Base-by-base conservation (phyloP, 2,329 filamentous ascomycete species). In the Aspergillus oerlinghausenensis region DNA sequence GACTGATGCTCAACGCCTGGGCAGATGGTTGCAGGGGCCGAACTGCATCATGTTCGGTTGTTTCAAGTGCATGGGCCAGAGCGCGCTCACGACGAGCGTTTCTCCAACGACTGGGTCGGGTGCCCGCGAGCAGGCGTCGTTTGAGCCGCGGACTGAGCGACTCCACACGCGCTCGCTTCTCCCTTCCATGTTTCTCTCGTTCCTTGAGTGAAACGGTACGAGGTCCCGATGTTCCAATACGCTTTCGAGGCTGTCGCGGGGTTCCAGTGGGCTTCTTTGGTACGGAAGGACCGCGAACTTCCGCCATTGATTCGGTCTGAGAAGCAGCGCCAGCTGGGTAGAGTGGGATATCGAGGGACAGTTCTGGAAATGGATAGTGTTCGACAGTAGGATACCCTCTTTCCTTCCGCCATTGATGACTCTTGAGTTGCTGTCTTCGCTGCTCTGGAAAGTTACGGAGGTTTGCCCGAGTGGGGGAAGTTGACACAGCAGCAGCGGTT, bases 341-440 rank as follows among this genome's bases (percentile, higher is more conserved):
- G 17, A 52, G 47, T n/a, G 59, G 62, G 25, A 55, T 47, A 17
- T 62, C 52, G 10, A 60, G 38, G 21, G 51, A 47, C n/a, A 64
- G 29, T 4, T 60, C 47, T 1, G 64, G 64, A 35, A 64, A 66
- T 5, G 63, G 63, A 28, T 55, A 56, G 4, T 58, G n/a, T 8
- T 55, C 42, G 2, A 52, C 47, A 19, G 59, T 52, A 2, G 58
- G 48, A 38, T 50, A 50, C 32, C 63, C 61, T 45, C 58, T 38
- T 17, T 61, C 55, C 32, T 42, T 62, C 6, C 54, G 60, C 52
- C 63, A 56, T 29, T 61, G 52, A 14, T 59, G 51, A 28, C 51
- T 48, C 35, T 43, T 57, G 3, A 65, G 21, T 23, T 47, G 56
- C 3, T 55, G 55, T 29, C 58, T 60, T 21, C 63, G 63, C 10